Base-by-base conservation (phyloP, 2,329 filamentous ascomycete genomes). In the Didymella segeticola region DNA sequence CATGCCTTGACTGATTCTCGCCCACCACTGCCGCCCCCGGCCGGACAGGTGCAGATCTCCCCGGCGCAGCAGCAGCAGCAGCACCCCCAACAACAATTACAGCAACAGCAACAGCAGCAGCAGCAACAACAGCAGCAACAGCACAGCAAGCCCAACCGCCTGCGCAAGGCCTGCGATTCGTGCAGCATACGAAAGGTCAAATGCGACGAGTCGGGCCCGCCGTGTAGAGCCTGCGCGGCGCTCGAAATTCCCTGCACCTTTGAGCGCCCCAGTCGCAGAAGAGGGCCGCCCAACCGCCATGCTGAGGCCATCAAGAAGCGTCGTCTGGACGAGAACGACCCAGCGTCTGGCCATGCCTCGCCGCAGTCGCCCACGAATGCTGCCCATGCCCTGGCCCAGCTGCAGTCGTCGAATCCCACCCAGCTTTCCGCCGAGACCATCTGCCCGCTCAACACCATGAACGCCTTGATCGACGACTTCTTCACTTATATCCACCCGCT, bases 401-500 rank as follows among this genome's bases (percentile, higher is more conserved):
- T 82, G 33, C 75, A 79, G 26, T 76, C 77, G 14, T 76, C 77
- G 55, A 74, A 77, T 5, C 75, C 80, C 15, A 67, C 68, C 17
- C 74, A 77, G 34, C 71, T 83, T 9, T 84, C 83, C 3, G 82
- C 87, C 41, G 89, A 93, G 68, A 79, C 83, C 2, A 91, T 93
- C 57, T 89, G 88, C 33, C 87, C 89, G 0, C 80, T 88, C 72
- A 82, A 84, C 7, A 85, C 88, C 10, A 77, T 93, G 46, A 82
- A 88, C 64, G 80, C 88, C 2, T 79, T 92, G 14, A 83, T 93
- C 52, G 88, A 92, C 70, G 89, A 93, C 76, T 93, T 90, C 80
- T 93, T 92, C 75, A 91, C 87, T 15, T 91, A 91, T 70, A 88
- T 92, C 47, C 88, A 92, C 63, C 89, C 89, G 1, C 80, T 93